Evolutionary conservation across 106 monocot species (phyloP).

Genomic region (Dioscorea zingiberensis): DNA sequence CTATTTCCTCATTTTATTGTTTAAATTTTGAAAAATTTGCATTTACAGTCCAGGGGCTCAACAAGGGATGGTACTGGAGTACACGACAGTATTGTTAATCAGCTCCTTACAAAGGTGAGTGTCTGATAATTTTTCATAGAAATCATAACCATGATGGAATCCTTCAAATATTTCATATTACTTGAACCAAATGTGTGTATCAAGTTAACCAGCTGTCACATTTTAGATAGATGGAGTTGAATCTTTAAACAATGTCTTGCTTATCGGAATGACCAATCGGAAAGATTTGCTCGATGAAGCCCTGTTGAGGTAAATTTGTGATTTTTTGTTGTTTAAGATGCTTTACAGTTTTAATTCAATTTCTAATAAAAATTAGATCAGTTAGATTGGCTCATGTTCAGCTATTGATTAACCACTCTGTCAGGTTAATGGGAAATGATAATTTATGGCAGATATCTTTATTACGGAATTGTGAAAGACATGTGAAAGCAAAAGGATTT

Average conservation of each 20-base stretch:
- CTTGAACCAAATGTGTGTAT: no score
- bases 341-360: background rate
- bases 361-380: background rate
- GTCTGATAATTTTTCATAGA: background rate
- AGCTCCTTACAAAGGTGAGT: slow-evolving; percentile 96
- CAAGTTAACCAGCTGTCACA: background rate
- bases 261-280: slow-evolving; percentile 99
- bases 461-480: no score
- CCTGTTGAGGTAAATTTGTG: slow-evolving; percentile 55
- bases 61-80: slow-evolving; percentile 99
- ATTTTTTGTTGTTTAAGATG: background rate
- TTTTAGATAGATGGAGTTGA: slow-evolving; percentile 99
- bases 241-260: slow-evolving; percentile 91
- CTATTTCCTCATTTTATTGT: background rate
- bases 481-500: no score
- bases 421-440: no score
- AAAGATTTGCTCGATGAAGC: slow-evolving; percentile 99
- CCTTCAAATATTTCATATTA: no score
- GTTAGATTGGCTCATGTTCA: no score
- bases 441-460: no score
- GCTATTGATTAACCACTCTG: no score
- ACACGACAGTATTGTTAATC: slow-evolving; percentile 98
- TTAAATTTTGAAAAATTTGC: slow-evolving; percentile 4
- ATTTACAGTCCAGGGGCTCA: slow-evolving; percentile 86
- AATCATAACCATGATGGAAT: background rate